Evolutionary conservation across 805 yeast species (phyloP).

Genomic region (Candida maesae): DNA sequence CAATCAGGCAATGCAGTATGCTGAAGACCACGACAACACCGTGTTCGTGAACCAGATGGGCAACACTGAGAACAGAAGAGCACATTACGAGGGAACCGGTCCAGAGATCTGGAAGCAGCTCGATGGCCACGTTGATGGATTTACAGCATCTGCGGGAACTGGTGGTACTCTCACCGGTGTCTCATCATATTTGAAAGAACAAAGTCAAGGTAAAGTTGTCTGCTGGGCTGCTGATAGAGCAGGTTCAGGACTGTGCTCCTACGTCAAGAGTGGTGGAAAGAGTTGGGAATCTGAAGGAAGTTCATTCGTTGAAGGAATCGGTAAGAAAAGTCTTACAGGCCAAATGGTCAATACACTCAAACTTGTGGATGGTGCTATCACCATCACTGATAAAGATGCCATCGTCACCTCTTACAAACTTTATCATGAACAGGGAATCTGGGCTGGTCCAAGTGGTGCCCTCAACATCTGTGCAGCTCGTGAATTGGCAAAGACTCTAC

Average conservation of each 20-base stretch:
- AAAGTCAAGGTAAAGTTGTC: constrained; percentile 31
- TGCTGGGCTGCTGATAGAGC: constrained; percentile 75
- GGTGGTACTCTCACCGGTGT: constrained; percentile 83
- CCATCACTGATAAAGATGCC: constrained; percentile 19
- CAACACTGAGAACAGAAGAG: constrained; percentile 67
- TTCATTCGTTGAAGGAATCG: constrained; percentile 27
- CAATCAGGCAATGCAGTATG: constrained; percentile 29
- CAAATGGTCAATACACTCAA: constrained; percentile 20
- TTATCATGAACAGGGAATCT: constrained; percentile 17
- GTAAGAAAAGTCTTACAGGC: constrained; percentile 22
- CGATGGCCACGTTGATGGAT: constrained; percentile 49
- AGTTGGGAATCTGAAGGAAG: constrained; percentile 24
- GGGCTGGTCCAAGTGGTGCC: constrained; percentile 25
- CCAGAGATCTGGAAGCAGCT: constrained; percentile 73
- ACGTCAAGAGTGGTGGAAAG: constrained; percentile 17
- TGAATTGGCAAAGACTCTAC: constrained; percentile 19
- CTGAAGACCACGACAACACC: constrained; percentile 41
- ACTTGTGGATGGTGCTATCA: constrained; percentile 16
- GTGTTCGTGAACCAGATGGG: constrained; percentile 82
- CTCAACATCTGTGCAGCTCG: constrained; percentile 23
- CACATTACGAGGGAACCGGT: constrained; percentile 68
- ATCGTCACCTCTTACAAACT: constrained; percentile 17
- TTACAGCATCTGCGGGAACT: constrained; percentile 77
- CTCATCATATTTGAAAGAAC: constrained; percentile 54
- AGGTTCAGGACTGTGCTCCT: constrained; percentile 60